These are phyloP conservation scores for Cyclanthera cordifolia DNA, from an alignment of 306 rosid species.

Conservation along the genomic window DNA sequence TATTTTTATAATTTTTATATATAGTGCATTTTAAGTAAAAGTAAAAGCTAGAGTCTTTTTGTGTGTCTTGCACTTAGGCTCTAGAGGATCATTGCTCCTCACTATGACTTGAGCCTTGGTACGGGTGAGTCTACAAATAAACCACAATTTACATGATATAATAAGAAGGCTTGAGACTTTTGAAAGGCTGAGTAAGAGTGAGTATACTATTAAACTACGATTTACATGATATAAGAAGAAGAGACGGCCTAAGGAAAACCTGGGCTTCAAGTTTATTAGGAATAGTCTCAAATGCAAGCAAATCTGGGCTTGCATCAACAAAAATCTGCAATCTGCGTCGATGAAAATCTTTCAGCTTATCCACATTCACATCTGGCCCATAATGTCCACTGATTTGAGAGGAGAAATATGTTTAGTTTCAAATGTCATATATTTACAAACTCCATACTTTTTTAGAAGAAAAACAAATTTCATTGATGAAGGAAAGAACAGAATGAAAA, in stretches of 20 bases:
- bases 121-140: not conserved
- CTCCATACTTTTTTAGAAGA: too few species aligned
- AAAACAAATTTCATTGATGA: too few species aligned
- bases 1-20: too few species aligned
- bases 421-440: too few species aligned
- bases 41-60: too few species aligned
- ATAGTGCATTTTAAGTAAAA: too few species aligned
- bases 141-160: not conserved
- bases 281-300: conserved; percentile 81
- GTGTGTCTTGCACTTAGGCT: too few species aligned
- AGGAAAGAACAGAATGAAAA: too few species aligned
- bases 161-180: too few species aligned
- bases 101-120: too few species aligned
- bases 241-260: conserved; percentile 24
- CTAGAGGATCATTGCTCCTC: too few species aligned
- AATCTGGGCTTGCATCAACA: conserved; percentile 64
- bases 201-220: not conserved
- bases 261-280: conserved; percentile 81
- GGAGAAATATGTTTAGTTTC: not conserved
- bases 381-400: conserved; percentile 42
- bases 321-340: conserved; percentile 76
- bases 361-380: conserved; percentile 47
- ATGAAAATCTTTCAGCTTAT: conserved; percentile 78
- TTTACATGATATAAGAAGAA: not conserved
- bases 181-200: not conserved